Base-by-base conservation (phyloP, 345 rosid genomes). In the Gossypium ekmanianum region DNA sequence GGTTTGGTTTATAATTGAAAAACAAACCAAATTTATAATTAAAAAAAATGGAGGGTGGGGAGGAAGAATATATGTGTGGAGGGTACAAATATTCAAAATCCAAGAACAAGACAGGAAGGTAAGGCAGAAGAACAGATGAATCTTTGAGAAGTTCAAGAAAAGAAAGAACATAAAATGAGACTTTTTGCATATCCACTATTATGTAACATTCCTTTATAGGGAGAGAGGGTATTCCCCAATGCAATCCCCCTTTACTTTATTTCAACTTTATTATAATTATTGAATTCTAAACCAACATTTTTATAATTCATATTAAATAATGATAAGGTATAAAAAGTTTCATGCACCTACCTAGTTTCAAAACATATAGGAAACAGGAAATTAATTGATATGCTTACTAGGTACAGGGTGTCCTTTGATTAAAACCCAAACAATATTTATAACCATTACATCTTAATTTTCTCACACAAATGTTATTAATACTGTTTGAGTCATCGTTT, bases 81-180 rank as follows among this genome's bases (percentile, higher is more conserved):
- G 66, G 44, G 70, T 43, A 65, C 12, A 72, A 74, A 81, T 64
- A 78, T 78, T 78, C 85, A 79, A 89, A 86, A 84, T 79, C 78
- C 78, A 78, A 88, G 82, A 83, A 81, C 75, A 81, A 71, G 80
- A 83, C 80, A 80, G 76, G 61, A 29, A 72, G 81, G 74, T 82
- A 78, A 79, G 79, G 84, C 67, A 79, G 84, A 73, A 82, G 77
- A 81, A 84, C 75, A 83, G 83, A 86, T 90, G 90, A 86, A 86
- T 86, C 88, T 89, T 82, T 82, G 77, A 84, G 88, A 81, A 80
- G 85, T 85, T 87, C 92, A 82, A 89, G 87, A 85, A 83, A 61
- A 76, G 51, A 74, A 68, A 47, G 61, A 74, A 59, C 73, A 77
- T 68, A 71, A 76, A 76, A 77, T 20, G 27, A 20, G 58, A 54